Evolutionary conservation across 768 basidiomycete species (phyloP).

Genomic region (Lentinula lateritia): DNA sequence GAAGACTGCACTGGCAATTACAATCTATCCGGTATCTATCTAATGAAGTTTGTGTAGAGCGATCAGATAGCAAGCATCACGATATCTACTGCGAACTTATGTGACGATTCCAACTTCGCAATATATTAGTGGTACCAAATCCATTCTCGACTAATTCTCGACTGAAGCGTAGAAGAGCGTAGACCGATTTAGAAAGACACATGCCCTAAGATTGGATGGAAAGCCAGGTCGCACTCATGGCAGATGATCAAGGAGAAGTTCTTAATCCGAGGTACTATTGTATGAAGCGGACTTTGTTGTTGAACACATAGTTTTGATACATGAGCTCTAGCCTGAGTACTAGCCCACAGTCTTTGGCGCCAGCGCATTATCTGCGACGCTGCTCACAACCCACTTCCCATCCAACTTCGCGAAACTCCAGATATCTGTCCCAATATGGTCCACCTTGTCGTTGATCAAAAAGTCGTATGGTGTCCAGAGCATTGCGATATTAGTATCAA

Average conservation of each 20-base stretch:
- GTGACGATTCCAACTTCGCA: too few species aligned
- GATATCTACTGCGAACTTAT: too few species aligned
- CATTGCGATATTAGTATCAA: constrained; percentile 13
- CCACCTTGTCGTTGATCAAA: constrained; percentile 5
- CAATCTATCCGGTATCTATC: not conserved
- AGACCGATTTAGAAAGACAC: too few species aligned
- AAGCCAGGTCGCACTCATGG: too few species aligned
- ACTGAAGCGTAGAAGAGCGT: too few species aligned
- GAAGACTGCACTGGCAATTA: too few species aligned
- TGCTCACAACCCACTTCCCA: constrained; percentile 11
- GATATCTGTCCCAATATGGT: constrained; percentile 13
- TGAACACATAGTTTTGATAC: not conserved
- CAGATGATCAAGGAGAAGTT: too few species aligned
- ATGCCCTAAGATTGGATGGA: too few species aligned
- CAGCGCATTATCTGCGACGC: constrained; percentile 10
- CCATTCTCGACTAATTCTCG: too few species aligned
- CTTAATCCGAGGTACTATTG: too few species aligned
- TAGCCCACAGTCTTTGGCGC: not conserved
- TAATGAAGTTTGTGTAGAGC: not conserved
- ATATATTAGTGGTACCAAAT: too few species aligned
- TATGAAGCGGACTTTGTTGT: too few species aligned
- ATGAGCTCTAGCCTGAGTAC: not conserved
- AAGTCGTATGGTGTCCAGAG: constrained; percentile 16
- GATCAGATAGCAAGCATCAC: not conserved
- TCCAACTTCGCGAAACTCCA: constrained; percentile 11